Evolutionary conservation across 2,329 filamentous ascomycete species (phyloP).

Genomic region (Fusarium pseudonygamai): DNA sequence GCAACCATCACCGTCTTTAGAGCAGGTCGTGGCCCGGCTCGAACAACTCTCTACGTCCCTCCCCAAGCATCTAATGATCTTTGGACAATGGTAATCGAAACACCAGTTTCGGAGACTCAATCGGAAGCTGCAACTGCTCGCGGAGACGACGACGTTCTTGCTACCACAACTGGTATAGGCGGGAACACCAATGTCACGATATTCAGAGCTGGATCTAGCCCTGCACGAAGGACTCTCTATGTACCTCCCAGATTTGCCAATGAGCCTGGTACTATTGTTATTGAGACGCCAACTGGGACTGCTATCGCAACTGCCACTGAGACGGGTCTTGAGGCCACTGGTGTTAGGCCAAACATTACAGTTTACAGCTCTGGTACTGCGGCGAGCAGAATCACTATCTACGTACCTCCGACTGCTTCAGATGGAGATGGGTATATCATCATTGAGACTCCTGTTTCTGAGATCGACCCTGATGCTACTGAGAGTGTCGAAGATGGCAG

Average conservation of each 20-base stretch:
- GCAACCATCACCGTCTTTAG: constrained; percentile 26
- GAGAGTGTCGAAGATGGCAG: neutral
- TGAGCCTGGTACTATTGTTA: constrained; percentile 12
- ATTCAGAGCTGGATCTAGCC: neutral
- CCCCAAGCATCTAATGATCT: neutral
- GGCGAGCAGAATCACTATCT: neutral
- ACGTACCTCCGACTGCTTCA: neutral
- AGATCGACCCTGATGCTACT: fast-evolving
- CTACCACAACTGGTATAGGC: neutral
- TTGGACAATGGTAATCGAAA: constrained; percentile 14
- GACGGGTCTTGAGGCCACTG: neutral
- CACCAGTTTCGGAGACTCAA: constrained; percentile 3
- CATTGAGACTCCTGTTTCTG: neutral
- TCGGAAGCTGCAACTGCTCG: constrained; percentile 8
- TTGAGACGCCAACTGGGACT: neutral
- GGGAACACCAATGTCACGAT: constrained; percentile 12
- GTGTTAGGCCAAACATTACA: neutral
- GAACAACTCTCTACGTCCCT: constrained; percentile 11
- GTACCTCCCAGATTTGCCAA: neutral
- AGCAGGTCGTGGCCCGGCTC: neutral
- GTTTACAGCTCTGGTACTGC: neutral
- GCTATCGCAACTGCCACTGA: neutral
- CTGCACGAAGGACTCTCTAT: neutral
- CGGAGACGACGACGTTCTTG: neutral
- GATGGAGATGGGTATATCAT: neutral